Conservation (phyloP, 345 rosid genomes). For the Gossypioides kirkii region DNA sequence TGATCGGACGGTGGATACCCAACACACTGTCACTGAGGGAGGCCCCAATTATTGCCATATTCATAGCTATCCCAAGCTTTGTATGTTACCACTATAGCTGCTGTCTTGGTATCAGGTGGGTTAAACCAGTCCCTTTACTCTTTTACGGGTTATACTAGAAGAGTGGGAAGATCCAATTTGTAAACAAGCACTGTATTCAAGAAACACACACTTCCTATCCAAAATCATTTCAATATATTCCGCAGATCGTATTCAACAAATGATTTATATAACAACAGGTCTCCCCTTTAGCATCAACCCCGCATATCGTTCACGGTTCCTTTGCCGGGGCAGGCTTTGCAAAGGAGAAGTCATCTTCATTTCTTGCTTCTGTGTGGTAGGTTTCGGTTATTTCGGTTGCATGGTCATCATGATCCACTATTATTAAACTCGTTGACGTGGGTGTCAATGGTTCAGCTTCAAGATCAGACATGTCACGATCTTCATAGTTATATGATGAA, state of each 20-base stretch:
- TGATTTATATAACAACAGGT: neutral
- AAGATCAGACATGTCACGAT: conserved; percentile 48
- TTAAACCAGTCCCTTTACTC: no score
- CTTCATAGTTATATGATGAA: conserved; percentile 33
- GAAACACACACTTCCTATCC: no score
- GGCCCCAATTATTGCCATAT: no score
- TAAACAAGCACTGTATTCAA: no score
- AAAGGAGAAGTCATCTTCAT: conserved; percentile 66
- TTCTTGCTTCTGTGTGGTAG: conserved; percentile 24
- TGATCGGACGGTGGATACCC: no score
- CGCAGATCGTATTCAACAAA: neutral
- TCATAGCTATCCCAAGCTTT: no score
- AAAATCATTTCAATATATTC: no score
- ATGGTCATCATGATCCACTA: conserved; percentile 33
- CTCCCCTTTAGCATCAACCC: neutral
- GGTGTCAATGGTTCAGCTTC: conserved; percentile 65
- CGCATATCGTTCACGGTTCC: conserved; percentile 20
- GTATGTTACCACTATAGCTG: no score
- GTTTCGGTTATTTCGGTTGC: conserved; percentile 28
- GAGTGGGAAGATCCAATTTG: no score
- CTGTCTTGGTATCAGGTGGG: no score
- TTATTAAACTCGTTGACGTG: conserved; percentile 28
- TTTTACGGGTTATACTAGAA: no score
- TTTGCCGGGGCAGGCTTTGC: conserved; percentile 39
- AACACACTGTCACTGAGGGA: no score